Evolutionary conservation across 1,139 yeast species (phyloP).

Genomic region (Geotrichum klebahnii): DNA sequence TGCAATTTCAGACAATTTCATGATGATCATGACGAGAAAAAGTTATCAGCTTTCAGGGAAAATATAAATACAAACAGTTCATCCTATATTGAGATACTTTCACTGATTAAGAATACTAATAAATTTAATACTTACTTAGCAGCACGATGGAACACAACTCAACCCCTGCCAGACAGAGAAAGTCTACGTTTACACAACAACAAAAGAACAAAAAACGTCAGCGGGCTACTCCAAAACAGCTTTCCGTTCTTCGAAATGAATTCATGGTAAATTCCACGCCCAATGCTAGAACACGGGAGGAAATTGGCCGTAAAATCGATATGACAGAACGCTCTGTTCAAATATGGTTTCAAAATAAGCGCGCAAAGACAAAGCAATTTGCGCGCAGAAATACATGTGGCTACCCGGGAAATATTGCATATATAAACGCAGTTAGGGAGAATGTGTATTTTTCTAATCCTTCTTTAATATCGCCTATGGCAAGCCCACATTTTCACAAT

Average conservation of each 20-base stretch:
- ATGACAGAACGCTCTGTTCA: constrained; percentile 90
- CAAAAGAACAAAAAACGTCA: constrained; percentile 42
- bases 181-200: constrained; percentile 40
- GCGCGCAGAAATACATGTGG: constrained; percentile 22
- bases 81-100: background rate
- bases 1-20: no score
- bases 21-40: no score
- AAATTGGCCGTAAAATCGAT: constrained; percentile 67
- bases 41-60: background rate
- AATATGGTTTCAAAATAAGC: constrained; percentile 88
- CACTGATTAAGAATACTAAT: background rate
- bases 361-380: constrained; percentile 68
- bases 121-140: no score
- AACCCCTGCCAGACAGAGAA: constrained; percentile 18
- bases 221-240: constrained; percentile 76
- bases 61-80: background rate
- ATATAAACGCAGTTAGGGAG: constrained; percentile 29
- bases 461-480: constrained; percentile 16
- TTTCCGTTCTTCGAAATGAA: constrained; percentile 63
- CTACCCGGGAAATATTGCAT: background rate
- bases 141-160: background rate
- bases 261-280: constrained; percentile 61
- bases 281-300: constrained; percentile 51
- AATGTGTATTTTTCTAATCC: constrained; percentile 29
- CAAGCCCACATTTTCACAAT: background rate